Base-by-base conservation (phyloP, 108 stramenopile species). In the Mediolabrus comicus region DNA sequence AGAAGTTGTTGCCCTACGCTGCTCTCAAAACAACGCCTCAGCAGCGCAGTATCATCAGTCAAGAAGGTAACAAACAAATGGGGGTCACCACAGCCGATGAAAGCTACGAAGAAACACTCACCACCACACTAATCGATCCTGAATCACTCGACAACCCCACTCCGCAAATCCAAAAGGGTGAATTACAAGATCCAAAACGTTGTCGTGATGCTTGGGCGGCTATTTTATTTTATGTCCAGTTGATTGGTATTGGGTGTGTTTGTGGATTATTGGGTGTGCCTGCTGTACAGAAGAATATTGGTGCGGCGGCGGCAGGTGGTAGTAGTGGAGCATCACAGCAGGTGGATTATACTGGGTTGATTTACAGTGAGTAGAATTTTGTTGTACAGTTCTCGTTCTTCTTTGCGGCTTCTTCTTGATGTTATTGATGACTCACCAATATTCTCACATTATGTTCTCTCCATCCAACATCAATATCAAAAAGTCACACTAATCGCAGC, bases 191-290 rank as follows among this genome's bases (percentile, higher is more conserved):
- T 12, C n/a, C 65, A 2, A 17, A 51, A 11, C n/a, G n/a, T n/a
- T 83, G 69, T 38, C 60, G 83, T 7, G 83, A 83, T 59, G 79
- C 83, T 2, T 77, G 75, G 80, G 75, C 76, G 69, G 88, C 86
- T 4, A 51, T 85, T 55, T 52, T 84, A 30, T 92, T 92, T 66
- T 65, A 82, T 22, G 80, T 62, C 0, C 91, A 92, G 34, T 67
- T 92, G 25, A 59, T 79, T 14, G 80, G 55, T 10, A 69, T 92
- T 43, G 43, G 64, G 0, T 71, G 66, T 2, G 58, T 92, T 6
- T 58, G 54, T n/a, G 56, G 38, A 4, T 12, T 43, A 3, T 51
- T 61, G 55, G 80, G 72, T 33, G 49, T 69, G 17, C 69, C 71
- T 7, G 66, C 57, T 16, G 26, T 43, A n/a, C 35, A 26, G 60